Conservation (phyloP, 73 alveolate genomes). For the Paramecium caudatum region DNA sequence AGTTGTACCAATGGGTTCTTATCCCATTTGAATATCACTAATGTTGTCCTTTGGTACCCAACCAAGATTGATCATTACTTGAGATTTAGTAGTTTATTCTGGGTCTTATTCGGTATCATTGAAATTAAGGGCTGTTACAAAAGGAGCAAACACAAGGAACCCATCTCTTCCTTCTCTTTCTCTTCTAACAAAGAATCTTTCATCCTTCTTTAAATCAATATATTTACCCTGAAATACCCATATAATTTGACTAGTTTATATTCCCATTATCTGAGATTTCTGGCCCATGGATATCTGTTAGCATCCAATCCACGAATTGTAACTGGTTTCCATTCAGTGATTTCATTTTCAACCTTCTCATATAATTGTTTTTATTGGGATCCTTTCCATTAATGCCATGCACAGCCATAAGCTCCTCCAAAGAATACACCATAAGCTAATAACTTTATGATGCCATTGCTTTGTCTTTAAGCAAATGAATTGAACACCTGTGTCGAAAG, state of each 20-base stretch:
- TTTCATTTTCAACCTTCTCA: constrained; percentile 52
- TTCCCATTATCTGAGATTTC: constrained; percentile 74
- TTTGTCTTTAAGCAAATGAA: constrained; percentile 41
- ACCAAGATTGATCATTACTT: constrained; percentile 73
- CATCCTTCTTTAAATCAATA: constrained; percentile 28
- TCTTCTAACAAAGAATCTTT: constrained; percentile 77
- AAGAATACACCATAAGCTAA: constrained; percentile 47
- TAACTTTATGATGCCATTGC: constrained; percentile 15
- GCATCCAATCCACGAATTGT: constrained; percentile 66
- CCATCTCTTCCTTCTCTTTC: constrained; percentile 80
- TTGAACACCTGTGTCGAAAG: constrained; percentile 48
- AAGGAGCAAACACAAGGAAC: constrained; percentile 75
- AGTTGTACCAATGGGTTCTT: constrained; percentile 70
- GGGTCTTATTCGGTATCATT: constrained; percentile 35
- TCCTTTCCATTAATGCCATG: constrained; percentile 35
- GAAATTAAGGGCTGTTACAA: constrained; percentile 68
- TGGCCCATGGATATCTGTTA: constrained; percentile 72
- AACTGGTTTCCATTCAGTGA: constrained; percentile 68
- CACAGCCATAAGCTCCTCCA: constrained; percentile 61
- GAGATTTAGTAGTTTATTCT: constrained; percentile 53
- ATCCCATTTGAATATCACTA: constrained; percentile 70
- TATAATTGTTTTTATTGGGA: constrained; percentile 34
- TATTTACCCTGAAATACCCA: constrained; percentile 70
- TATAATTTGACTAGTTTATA: constrained; percentile 72
- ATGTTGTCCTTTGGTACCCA: constrained; percentile 76